Evolutionary conservation across 441 rosid genomes (phyloP).

Genomic region (Croton setiger): DNA sequence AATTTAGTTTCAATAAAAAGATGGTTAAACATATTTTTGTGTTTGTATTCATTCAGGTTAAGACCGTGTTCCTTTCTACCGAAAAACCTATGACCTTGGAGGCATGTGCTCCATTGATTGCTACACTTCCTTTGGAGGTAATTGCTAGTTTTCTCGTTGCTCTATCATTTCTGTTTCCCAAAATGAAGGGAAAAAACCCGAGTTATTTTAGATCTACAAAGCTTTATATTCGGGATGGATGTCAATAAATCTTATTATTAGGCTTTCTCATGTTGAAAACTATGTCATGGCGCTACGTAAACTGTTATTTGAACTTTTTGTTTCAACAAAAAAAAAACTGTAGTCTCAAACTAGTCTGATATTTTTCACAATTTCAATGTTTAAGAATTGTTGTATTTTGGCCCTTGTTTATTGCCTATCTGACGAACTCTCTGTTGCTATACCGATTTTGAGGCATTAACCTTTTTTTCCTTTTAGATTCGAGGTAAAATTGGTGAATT

Average conservation of each 20-base stretch:
- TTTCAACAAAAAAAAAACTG: too few relatives aligned
- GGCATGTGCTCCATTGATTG: constrained; percentile 81
- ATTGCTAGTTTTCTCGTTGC: constrained; percentile 14
- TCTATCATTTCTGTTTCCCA: not conserved
- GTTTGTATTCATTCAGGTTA: constrained; percentile 48
- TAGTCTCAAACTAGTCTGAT: too few relatives aligned
- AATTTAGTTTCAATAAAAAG: not conserved
- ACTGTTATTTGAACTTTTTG: too few relatives aligned
- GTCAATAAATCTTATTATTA: not conserved
- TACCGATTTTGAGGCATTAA: constrained; percentile 7
- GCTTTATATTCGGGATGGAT: not conserved
- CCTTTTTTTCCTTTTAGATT: constrained; percentile 40
- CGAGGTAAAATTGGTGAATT: constrained; percentile 70
- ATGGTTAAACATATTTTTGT: constrained; percentile 6
- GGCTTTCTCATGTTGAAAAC: not conserved
- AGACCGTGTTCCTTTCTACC: constrained; percentile 59
- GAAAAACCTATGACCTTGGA: constrained; percentile 58
- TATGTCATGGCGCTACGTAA: not conserved
- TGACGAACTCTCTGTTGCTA: constrained; percentile 7
- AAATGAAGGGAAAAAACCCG: not conserved
- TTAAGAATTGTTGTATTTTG: not conserved
- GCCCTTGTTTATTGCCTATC: not conserved
- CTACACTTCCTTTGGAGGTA: constrained; percentile 90
- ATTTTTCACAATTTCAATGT: not conserved
- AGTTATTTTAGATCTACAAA: not conserved